phyloP scores from a whole-genome alignment of 2,329 filamentous ascomycete genomes.

The Xylaria sp. region DNA sequence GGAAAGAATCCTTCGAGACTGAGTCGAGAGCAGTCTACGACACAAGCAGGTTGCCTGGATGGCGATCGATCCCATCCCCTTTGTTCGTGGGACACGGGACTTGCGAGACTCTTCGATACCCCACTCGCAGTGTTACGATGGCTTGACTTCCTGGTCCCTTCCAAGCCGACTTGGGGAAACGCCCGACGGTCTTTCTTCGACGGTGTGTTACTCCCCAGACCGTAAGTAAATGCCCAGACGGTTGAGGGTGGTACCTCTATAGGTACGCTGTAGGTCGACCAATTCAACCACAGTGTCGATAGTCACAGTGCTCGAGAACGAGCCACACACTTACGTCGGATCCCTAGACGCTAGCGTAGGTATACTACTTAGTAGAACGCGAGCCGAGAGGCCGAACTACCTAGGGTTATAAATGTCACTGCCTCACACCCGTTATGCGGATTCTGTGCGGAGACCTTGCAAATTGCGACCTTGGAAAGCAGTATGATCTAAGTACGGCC shows the following conservation, averaged over 20 bases:
- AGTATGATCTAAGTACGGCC: neutral
- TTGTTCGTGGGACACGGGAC: conserved; percentile 13
- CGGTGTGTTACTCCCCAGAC: conserved; percentile 12
- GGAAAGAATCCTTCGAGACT: conserved; percentile 23
- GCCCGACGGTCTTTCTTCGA: neutral
- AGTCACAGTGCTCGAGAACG: conserved; percentile 22
- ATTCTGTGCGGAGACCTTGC: conserved; percentile 30
- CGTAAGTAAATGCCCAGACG: conserved; percentile 24
- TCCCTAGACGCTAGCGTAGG: conserved; percentile 17
- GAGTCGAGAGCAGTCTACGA: conserved; percentile 22
- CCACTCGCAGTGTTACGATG: conserved; percentile 32
- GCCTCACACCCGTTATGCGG: conserved; percentile 38
- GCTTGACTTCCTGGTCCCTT: neutral
- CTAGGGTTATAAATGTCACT: conserved; percentile 30
- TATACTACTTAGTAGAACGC: conserved; percentile 6
- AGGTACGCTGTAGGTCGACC: neutral
- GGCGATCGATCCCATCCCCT: conserved; percentile 16
- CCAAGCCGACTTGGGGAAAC: neutral
- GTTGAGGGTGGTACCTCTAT: neutral
- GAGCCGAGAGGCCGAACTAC: conserved; percentile 27
- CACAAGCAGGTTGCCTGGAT: conserved; percentile 16
- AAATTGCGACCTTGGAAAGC: neutral
- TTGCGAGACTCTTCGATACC: conserved; percentile 14
- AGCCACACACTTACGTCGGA: conserved; percentile 2
- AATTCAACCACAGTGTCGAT: conserved; percentile 23